Base-by-base conservation (phyloP, 169 alveolate species). In the Eimeria necatrix region DNA sequence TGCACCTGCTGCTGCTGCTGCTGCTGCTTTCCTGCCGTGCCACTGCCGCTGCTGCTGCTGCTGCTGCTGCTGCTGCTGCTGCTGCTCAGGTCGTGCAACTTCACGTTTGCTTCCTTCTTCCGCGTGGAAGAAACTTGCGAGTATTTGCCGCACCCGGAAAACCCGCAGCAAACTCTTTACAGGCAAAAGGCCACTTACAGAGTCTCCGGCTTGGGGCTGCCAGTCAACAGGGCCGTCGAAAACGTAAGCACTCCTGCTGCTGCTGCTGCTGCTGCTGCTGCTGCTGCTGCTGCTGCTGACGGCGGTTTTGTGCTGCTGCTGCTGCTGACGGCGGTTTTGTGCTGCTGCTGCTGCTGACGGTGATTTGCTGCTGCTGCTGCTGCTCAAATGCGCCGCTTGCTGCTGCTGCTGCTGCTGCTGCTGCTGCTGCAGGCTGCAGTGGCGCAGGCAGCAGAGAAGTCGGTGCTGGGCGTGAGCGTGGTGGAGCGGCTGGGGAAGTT, bases 131-230 rank as follows among this genome's bases (percentile, higher is more conserved):
- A 93, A 83, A 52, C 26, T 53, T 93, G 96, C 24, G 51, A 49
- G 16, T 93, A 93, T 78, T 46, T 73, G 51, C 80, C 73, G 48
- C 94, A 93, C 53, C 96, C 96, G 4, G 83, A 52, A 10, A 81
- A 93, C 41, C 96, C 96, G 24, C 59, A 86, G 76, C 51, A 56
- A 20, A 93, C 95, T 26, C 83, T 93, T 26, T 93, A 93, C 95
- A 78, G 16, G n/a, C 95, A 93, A 22, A 80, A 74, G 0, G 95
- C 95, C 48, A 61, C 93, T 10, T 93, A 93, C 89, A 59, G 41
- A 24, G 95, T 93, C 3, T 71, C 80, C 8, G 92, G 93, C 64
- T 73, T 93, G 24, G 91, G 93, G 8, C 22, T 74, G 16, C 80
- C 93, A 3, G 64, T 73, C 85, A 86, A 86, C 74, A 16, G 85